phyloP scores from a whole-genome alignment of 31 red algal species.

The Odonthalia washingtoniensis region DNA sequence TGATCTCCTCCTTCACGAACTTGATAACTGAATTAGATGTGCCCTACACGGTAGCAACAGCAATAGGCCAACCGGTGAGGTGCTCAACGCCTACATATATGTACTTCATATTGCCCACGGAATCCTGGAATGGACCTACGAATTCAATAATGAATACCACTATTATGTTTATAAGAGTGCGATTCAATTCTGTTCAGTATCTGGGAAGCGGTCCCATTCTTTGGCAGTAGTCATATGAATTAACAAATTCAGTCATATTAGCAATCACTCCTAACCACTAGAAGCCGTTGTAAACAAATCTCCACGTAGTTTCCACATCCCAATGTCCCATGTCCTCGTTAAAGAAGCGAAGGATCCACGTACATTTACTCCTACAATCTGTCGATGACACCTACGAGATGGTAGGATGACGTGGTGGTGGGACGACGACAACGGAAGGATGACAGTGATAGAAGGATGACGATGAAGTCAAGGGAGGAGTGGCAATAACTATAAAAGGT shows the following conservation, averaged over 20 bases:
- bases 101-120: not conserved
- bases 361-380: no score
- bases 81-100: slow-evolving; percentile 13
- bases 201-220: not conserved
- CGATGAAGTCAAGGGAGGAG: no score
- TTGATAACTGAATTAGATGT: not conserved
- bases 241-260: not conserved
- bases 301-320: not conserved
- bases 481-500: no score
- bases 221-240: not conserved
- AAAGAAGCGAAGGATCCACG: no score
- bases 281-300: not conserved
- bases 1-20: slow-evolving; percentile 7
- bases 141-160: slow-evolving; percentile 3
- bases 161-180: not conserved
- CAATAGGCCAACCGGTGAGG: no score
- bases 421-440: no score
- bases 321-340: no score
- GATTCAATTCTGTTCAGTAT: not conserved
- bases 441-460: no score
- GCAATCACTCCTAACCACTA: not conserved
- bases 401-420: no score
- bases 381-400: no score
- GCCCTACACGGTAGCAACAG: not conserved
- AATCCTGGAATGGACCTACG: not conserved